phyloP scores from a whole-genome alignment of 306 rosid species.

The Cucurbita moschata region DNA sequence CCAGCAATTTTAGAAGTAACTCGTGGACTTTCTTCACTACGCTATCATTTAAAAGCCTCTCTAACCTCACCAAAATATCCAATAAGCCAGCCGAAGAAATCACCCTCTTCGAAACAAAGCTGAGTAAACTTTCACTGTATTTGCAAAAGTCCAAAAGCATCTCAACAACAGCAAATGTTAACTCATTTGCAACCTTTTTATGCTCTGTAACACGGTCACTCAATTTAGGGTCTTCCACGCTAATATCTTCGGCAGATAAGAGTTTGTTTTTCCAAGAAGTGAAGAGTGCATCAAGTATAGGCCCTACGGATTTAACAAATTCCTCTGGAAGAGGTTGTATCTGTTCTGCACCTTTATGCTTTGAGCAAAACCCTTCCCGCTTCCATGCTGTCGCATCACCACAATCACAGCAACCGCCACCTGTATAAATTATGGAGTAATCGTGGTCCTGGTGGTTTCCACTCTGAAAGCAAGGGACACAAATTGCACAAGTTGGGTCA shows the following conservation, averaged over 20 bases:
- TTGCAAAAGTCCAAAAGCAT: constrained; percentile 80
- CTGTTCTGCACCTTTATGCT: constrained; percentile 83
- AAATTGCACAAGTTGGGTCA: constrained; percentile 89
- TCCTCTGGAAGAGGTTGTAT: constrained; percentile 69
- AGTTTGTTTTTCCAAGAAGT: constrained; percentile 52
- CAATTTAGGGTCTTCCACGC: constrained; percentile 25
- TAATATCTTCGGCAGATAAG: constrained; percentile 18
- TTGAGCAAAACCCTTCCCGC: constrained; percentile 84
- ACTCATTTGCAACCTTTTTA: constrained; percentile 53
- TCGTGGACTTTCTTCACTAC: constrained; percentile 65
- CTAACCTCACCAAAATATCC: constrained; percentile 56
- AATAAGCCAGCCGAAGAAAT: constrained; percentile 41
- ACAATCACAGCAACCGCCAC: constrained; percentile 96
- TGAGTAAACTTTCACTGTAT: constrained; percentile 89
- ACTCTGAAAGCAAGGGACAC: constrained; percentile 88
- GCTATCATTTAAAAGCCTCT: constrained; percentile 46
- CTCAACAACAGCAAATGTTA: constrained; percentile 63
- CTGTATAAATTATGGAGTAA: constrained; percentile 61
- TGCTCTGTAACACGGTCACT: constrained; percentile 20
- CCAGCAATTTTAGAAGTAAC: constrained; percentile 69
- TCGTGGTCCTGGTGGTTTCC: constrained; percentile 83
- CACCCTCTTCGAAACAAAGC: constrained; percentile 55
- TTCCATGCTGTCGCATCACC: constrained; percentile 98
- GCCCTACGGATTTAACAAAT: constrained; percentile 35
- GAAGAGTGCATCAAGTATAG: constrained; percentile 62